These are phyloP conservation scores for Apophysomyces ossiformis DNA, from an alignment of 371 early-diverging fungal species.

Conservation along the genomic window DNA sequence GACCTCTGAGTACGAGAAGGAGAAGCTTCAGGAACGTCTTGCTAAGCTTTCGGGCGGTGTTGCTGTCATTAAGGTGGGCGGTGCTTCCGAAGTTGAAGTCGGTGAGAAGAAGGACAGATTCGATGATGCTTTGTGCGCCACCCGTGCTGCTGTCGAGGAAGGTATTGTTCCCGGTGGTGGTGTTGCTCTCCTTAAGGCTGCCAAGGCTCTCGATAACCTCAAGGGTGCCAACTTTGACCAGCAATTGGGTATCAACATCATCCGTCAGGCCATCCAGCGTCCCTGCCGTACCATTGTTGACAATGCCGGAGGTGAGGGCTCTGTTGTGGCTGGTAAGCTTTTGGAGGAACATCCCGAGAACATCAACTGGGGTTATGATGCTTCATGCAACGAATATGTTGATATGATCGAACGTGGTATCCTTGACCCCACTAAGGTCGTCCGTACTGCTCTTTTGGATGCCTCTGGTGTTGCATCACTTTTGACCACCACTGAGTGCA, in stretches of 20 bases:
- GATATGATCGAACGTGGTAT: slow-evolving; percentile 97
- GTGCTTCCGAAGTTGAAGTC: slow-evolving; percentile 96
- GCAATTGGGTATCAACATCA: slow-evolving; percentile 94
- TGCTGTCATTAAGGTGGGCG: slow-evolving; percentile 98
- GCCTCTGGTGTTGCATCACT: slow-evolving; percentile 95
- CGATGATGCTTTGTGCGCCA: slow-evolving; percentile 97
- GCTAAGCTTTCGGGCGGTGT: slow-evolving; percentile 98
- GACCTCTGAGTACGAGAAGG: slow-evolving; percentile 95
- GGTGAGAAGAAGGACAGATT: slow-evolving; percentile 98
- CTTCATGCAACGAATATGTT: slow-evolving; percentile 86
- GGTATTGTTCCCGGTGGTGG: slow-evolving; percentile 99
- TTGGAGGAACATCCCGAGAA: slow-evolving; percentile 75
- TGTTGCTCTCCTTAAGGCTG: slow-evolving; percentile 93
- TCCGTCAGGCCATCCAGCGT: slow-evolving; percentile 90
- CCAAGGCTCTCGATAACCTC: slow-evolving; percentile 74
- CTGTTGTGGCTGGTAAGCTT: slow-evolving; percentile 94
- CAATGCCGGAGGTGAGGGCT: slow-evolving; percentile 96
- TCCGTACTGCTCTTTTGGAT: slow-evolving; percentile 95
- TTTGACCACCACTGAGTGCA: slow-evolving; percentile 95
- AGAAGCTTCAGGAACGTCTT: slow-evolving; percentile 98
- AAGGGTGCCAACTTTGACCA: slow-evolving; percentile 97
- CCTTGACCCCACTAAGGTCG: slow-evolving; percentile 98
- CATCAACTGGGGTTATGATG: slow-evolving; percentile 94
- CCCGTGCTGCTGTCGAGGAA: slow-evolving; percentile 98
- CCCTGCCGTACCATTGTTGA: slow-evolving; percentile 94